Percentiles rank a stretch among this genome's conserved stretches.
Evolutionary conservation across 176 grass and related monocot genomes (phyloP).

Genomic region (Miscanthus lutarioriparius): DNA sequence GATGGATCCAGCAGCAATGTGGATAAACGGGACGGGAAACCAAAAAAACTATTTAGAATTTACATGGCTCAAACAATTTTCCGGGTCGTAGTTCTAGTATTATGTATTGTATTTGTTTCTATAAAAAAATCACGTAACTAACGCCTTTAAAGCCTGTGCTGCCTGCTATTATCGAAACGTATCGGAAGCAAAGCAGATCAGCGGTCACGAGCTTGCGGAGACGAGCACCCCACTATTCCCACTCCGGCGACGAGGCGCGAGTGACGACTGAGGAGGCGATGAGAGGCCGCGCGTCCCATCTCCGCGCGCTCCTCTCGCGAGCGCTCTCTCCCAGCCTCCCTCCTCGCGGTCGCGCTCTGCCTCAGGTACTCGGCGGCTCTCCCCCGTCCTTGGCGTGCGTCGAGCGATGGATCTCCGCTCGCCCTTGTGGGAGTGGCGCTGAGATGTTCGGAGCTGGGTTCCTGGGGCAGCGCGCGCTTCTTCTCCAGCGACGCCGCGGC

Average conservation of each 20-base stretch:
- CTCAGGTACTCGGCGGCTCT: background rate
- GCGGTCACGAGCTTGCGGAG: too few species aligned
- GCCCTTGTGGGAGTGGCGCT: too few species aligned
- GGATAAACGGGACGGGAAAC: too few species aligned
- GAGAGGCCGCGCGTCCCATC: constrained; percentile 6
- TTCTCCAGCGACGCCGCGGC: constrained; percentile 30
- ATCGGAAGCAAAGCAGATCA: background rate
- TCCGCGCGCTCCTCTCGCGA: constrained; percentile 29
- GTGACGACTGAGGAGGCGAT: background rate
- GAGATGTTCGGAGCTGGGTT: constrained; percentile 1
- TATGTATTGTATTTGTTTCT: too few species aligned
- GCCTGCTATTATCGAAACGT: background rate
- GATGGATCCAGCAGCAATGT: too few species aligned
- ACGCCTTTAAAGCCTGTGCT: too few species aligned
- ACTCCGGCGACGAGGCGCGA: background rate
- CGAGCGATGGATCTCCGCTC: background rate
- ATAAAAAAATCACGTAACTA: too few species aligned
- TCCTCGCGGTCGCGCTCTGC: background rate
- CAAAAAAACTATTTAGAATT: too few species aligned
- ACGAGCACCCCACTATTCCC: background rate
- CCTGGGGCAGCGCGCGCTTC: background rate
- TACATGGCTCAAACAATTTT: too few species aligned
- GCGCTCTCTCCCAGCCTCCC: background rate
- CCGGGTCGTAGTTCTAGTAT: too few species aligned
- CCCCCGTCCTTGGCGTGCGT: too few species aligned